These are phyloP conservation scores for Penicillium longicatenatum DNA, from an alignment of 495 filamentous ascomycete genomes.

Conservation along the genomic window DNA sequence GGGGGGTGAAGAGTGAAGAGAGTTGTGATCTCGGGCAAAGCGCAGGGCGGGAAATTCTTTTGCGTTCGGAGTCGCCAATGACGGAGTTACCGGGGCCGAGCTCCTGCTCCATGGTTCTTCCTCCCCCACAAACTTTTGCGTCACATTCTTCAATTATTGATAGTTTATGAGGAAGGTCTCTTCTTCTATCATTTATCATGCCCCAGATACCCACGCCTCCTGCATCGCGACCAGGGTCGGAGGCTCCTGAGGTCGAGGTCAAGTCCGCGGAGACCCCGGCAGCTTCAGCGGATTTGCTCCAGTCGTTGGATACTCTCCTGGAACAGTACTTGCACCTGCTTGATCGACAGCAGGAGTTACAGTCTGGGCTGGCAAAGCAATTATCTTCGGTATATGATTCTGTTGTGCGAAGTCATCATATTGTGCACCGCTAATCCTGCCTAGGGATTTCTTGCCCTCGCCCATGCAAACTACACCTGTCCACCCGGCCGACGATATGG, in stretches of 20 bases:
- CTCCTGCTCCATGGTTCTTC: slow-evolving; percentile 24
- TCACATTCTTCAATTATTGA: neutral
- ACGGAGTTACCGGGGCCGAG: slow-evolving; percentile 50
- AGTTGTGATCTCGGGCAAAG: slow-evolving; percentile 14
- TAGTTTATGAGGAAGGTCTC: neutral
- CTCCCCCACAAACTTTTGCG: slow-evolving; percentile 1
- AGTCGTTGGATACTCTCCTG: slow-evolving; percentile 63
- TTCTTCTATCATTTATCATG: slow-evolving; percentile 23
- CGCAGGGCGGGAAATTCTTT: slow-evolving; percentile 46
- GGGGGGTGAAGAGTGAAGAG: slow-evolving; percentile 12
- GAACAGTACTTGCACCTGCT: slow-evolving; percentile 70
- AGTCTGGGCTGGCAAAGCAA: slow-evolving; percentile 51
- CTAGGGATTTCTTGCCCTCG: slow-evolving; percentile 57
- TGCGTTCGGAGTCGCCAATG: slow-evolving; percentile 37
- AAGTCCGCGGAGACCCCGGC: slow-evolving; percentile 20
- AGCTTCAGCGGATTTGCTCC: slow-evolving; percentile 28
- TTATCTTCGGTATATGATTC: slow-evolving; percentile 57
- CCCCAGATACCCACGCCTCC: slow-evolving; percentile 42
- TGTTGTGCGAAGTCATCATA: neutral
- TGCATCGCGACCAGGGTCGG: slow-evolving; percentile 36
- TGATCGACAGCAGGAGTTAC: slow-evolving; percentile 66
- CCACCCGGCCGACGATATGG: slow-evolving; percentile 64
- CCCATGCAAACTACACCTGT: slow-evolving; percentile 71
- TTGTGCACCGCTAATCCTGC: slow-evolving; percentile 19
- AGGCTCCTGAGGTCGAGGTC: slow-evolving; percentile 23